Conservation (phyloP, 192 early-diverging fungal genomes). For the Podila clonocystis region DNA sequence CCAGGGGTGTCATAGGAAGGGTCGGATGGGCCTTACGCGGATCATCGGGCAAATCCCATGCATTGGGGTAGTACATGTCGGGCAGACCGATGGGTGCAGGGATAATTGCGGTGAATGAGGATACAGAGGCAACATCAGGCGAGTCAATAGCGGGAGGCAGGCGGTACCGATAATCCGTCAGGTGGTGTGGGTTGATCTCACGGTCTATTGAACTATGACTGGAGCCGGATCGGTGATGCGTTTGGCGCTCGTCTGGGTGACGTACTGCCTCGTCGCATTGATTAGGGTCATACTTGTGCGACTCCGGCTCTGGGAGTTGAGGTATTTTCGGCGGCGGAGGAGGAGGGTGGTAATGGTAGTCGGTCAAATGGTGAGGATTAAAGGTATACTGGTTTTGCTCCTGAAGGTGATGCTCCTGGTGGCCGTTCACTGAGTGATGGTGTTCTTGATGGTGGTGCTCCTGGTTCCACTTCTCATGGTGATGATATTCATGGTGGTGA, state of each 20-base stretch:
- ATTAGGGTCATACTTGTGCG: slow-evolving; percentile 18
- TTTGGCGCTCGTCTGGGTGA: slow-evolving; percentile 20
- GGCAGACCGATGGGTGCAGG: slow-evolving; percentile 44
- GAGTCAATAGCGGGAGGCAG: slow-evolving; percentile 20
- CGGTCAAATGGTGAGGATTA: slow-evolving; percentile 47
- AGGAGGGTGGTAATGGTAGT: slow-evolving; percentile 46
- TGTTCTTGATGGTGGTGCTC: slow-evolving; percentile 1
- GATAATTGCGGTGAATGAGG: slow-evolving; percentile 30
- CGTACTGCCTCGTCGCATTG: background rate
- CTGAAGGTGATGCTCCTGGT: slow-evolving; percentile 3
- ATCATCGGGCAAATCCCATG: slow-evolving; percentile 45
- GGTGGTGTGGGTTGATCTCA: slow-evolving; percentile 38
- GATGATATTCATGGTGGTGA: slow-evolving; percentile 11
- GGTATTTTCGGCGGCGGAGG: slow-evolving; percentile 30
- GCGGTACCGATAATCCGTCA: slow-evolving; percentile 44
- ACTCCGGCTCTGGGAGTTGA: slow-evolving; percentile 25
- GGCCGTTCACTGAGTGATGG: too few relatives aligned
- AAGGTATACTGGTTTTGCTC: slow-evolving; percentile 9
- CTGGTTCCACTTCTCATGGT: slow-evolving; percentile 6
- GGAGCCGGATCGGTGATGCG: slow-evolving; percentile 4
- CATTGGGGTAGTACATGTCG: slow-evolving; percentile 51
- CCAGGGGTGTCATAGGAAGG: slow-evolving; percentile 3
- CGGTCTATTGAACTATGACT: background rate
- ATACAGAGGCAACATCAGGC: background rate
- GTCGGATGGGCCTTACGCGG: slow-evolving; percentile 23